These are phyloP conservation scores for Dryas octopetala DNA, from an alignment of 306 rosid species.

Conservation along the genomic window DNA sequence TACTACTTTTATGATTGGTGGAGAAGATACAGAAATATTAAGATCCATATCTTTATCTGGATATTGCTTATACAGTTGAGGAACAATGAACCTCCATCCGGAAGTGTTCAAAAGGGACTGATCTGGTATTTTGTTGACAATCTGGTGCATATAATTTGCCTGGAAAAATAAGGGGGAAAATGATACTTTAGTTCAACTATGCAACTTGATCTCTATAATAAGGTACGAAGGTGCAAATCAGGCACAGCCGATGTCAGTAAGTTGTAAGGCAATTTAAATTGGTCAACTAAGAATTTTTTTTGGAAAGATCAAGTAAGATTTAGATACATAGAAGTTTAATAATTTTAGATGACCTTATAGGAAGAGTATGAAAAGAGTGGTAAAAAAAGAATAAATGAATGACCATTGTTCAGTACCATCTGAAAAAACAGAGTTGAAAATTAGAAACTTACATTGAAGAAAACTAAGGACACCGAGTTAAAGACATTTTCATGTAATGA, in stretches of 20 bases:
- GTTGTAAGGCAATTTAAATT: not conserved
- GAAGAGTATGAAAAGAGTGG: not conserved
- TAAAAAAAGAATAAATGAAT: not conserved
- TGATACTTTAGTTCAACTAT: constrained; percentile 6
- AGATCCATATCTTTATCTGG: constrained; percentile 73
- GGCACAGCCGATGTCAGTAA: not conserved
- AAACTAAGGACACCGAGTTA: constrained; percentile 57
- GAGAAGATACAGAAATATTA: constrained; percentile 58
- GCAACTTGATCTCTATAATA: not conserved
- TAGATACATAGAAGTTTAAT: not conserved
- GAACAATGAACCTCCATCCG: constrained; percentile 73
- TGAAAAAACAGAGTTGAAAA: constrained; percentile 4
- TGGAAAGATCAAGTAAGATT: not conserved
- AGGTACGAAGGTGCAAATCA: not conserved
- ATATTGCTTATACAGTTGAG: constrained; percentile 68
- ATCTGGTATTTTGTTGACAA: constrained; percentile 50
- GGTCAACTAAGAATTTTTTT: not conserved
- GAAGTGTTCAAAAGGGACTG: constrained; percentile 66
- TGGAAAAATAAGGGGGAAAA: constrained; percentile 12
- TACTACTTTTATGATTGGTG: constrained; percentile 54
- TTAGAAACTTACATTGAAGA: constrained; percentile 57
- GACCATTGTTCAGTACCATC: constrained; percentile 5
- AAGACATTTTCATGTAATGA: constrained; percentile 73
- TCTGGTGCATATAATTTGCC: constrained; percentile 60
- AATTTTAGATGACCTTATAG: not conserved